Evolutionary conservation across 164 flowering plant species (phyloP).

Genomic region (Liriodendron chinense): DNA sequence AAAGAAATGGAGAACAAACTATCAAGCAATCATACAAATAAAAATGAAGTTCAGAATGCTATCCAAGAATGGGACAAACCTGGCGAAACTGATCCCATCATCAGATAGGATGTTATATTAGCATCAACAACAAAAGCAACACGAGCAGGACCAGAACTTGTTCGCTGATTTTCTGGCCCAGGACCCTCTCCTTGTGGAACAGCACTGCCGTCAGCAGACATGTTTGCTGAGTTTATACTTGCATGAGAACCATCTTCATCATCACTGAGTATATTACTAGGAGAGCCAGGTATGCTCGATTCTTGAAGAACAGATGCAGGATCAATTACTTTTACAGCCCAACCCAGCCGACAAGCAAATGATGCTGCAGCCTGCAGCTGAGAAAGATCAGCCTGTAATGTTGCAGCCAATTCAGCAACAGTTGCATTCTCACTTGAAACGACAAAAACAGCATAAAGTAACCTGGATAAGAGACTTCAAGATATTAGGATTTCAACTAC

Average conservation of each 20-base stretch:
- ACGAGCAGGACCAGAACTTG: conserved; percentile 52
- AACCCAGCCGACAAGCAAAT: conserved; percentile 93
- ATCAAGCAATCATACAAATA: background rate
- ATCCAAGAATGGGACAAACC: conserved; percentile 39
- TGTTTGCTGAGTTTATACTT: conserved; percentile 51
- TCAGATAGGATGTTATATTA: conserved; percentile 95
- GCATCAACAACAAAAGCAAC: conserved; percentile 99
- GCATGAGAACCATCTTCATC: conserved; percentile 72
- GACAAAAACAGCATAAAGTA: conserved; percentile 97
- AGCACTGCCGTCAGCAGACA: conserved; percentile 47
- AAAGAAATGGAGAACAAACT: background rate
- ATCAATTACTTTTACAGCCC: conserved; percentile 94
- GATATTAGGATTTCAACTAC: conserved; percentile 15
- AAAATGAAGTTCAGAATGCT: background rate
- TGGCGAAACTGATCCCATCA: conserved; percentile 99
- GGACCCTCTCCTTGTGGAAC: conserved; percentile 48
- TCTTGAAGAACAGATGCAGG: conserved; percentile 89
- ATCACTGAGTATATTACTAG: conserved; percentile 49
- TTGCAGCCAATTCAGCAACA: conserved; percentile 92
- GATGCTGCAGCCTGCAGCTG: conserved; percentile 99
- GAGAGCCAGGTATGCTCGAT: conserved; percentile 43
- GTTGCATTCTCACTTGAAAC: conserved; percentile 98
- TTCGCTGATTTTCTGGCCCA: conserved; percentile 39
- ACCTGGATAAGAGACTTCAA: conserved; percentile 45
- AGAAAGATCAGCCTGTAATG: conserved; percentile 90